phyloP scores from a whole-genome alignment of 2,329 filamentous ascomycete genomes.

The Apiospora pterosperma region DNA sequence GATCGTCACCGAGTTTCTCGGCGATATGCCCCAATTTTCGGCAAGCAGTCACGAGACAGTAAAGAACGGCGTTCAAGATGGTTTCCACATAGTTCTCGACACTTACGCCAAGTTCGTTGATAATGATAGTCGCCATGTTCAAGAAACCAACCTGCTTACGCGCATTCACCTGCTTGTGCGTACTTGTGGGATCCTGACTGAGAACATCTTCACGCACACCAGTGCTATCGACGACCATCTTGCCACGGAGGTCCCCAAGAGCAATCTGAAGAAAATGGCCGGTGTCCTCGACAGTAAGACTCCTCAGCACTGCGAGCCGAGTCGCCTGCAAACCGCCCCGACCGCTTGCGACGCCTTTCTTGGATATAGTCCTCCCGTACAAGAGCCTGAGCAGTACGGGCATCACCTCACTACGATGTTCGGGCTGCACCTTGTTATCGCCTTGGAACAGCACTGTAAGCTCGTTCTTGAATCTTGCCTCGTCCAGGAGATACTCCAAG shows the following conservation, averaged over 20 bases:
- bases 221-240: constrained; percentile 54
- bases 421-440: constrained; percentile 66
- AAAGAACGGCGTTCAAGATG: constrained; percentile 74
- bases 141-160: constrained; percentile 82
- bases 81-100: constrained; percentile 64
- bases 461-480: constrained; percentile 88
- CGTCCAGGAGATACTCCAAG: constrained; percentile 81
- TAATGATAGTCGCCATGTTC: constrained; percentile 85
- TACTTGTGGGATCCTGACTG: constrained; percentile 55
- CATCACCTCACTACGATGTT: constrained; percentile 72
- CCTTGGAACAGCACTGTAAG: constrained; percentile 83
- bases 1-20: not conserved
- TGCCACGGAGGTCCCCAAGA: constrained; percentile 63
- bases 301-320: constrained; percentile 75
- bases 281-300: constrained; percentile 71
- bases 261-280: constrained; percentile 81
- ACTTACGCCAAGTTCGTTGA: constrained; percentile 76
- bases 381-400: constrained; percentile 83
- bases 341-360: constrained; percentile 72
- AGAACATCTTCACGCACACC: constrained; percentile 51
- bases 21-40: constrained; percentile 43
- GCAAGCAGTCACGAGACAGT: constrained; percentile 72
- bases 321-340: constrained; percentile 79
- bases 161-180: constrained; percentile 62
- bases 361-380: constrained; percentile 84